Base-by-base conservation (phyloP, 2,329 filamentous ascomycete species). In the Apiospora koreana region DNA sequence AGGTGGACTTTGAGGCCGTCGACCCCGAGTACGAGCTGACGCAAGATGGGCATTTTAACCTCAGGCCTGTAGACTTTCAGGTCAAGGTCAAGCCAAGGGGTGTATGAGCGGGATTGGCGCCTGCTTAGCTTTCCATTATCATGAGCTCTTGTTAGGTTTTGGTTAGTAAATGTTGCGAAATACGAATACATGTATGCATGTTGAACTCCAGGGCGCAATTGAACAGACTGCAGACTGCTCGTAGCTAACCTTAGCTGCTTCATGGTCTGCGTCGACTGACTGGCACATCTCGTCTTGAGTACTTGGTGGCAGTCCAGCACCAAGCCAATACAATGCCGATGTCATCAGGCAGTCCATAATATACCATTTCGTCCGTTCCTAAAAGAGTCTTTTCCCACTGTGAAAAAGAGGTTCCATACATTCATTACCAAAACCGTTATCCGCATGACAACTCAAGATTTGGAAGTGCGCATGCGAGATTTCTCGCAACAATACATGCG, bases 21-120 rank as follows among this genome's bases (percentile, higher is more conserved):
- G 80, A 86, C 65, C 75, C 78, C 3, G 74, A 69, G 0, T 86
- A 85, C 66, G 73, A 80, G 74, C 69, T 86, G 69, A 79, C 81
- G 69, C 79, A 84, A 78, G 81, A 89, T 73, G 83, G 87, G 18
- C 83, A 87, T 83, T 89, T 88, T 73, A 87, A 87, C 67, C 75
- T 86, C 4, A 78, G 85, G 72, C 87, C 86, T 0, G 76, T 85
- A 58, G 82, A 80, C 18, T 85, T 88, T 54, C 74, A 77, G 25
- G 82, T 84, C 65, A 83, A 78, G 76, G 82, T 84, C 12, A 84
- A 80, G 78, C 73, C 81, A 45, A 81, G 85, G 69, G 72, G 54
- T 38, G 21, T 62, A 14, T 62, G 28, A 62, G 21, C 18, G 21
- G 9, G 18, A 9, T 38, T 4, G 9, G 23, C 18, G 21, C 54